phyloP scores from a whole-genome alignment of 495 filamentous ascomycete species.

The Diplogelasinospora grovesii region DNA sequence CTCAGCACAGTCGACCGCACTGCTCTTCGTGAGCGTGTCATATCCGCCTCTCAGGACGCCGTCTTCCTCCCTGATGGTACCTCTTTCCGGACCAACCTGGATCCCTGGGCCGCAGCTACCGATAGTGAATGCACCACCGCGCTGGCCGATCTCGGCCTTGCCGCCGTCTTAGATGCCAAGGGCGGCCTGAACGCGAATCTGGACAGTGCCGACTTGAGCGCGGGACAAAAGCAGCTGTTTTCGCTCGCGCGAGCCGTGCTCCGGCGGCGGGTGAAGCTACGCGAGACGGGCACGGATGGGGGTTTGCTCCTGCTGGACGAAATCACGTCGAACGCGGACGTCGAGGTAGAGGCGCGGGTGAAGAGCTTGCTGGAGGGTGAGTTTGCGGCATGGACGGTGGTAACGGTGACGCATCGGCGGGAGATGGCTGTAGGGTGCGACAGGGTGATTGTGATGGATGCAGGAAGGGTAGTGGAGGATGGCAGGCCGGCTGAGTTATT shows the following conservation, averaged over 20 bases:
- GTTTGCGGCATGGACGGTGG: slow-evolving; percentile 25
- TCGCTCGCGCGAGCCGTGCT: slow-evolving; percentile 49
- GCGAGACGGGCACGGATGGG: slow-evolving; percentile 13
- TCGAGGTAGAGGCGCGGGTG: slow-evolving; percentile 33
- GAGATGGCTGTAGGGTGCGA: slow-evolving; percentile 12
- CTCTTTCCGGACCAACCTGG: slow-evolving; percentile 37
- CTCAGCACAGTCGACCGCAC: slow-evolving; percentile 12
- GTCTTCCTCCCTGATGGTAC: slow-evolving; percentile 35
- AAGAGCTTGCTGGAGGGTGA: slow-evolving; percentile 18
- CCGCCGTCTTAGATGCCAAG: slow-evolving; percentile 36
- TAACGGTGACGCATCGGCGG: slow-evolving; percentile 25
- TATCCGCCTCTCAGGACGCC: slow-evolving; percentile 32
- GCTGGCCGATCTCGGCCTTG: slow-evolving; percentile 44
- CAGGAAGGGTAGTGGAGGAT: slow-evolving; percentile 17
- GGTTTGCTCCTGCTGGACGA: slow-evolving; percentile 35
- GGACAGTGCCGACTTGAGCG: slow-evolving; percentile 33
- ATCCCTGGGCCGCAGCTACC: slow-evolving; percentile 29
- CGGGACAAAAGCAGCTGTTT: slow-evolving; percentile 50
- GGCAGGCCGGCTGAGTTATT: slow-evolving; percentile 4
- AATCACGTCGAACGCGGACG: slow-evolving; percentile 38
- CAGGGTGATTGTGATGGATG: slow-evolving; percentile 20
- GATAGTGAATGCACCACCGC: slow-evolving; percentile 37
- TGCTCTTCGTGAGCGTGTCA: slow-evolving; percentile 15
- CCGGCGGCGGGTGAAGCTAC: slow-evolving; percentile 16
- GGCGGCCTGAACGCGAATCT: slow-evolving; percentile 47